Evolutionary conservation across 2,329 filamentous ascomycete genomes (phyloP), one percentile per base, ranked within the genome.

Genomic region (Cadophora sp.): DNA sequence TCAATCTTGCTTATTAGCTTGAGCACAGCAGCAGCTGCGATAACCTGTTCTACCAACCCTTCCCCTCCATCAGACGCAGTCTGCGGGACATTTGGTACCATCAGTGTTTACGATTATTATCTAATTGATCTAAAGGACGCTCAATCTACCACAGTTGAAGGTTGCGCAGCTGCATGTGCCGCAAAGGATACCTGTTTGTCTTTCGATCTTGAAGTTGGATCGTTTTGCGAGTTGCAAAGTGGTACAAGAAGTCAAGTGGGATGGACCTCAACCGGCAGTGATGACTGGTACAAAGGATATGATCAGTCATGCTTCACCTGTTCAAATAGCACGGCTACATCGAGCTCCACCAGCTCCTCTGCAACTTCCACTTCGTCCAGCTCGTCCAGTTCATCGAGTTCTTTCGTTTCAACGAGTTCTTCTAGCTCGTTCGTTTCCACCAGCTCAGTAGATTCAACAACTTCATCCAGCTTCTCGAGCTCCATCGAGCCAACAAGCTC

Each of bases 281-380:
- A 43, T 24, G 9, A n/a, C 2, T 59, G 55, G 55, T 59, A 59
- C 34, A 22, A 16, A 26, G 55, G 55, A 59, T 59, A 59, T 31
- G 55, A 59, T 22, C 31, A 40, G 19, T 22, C 55, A 6, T 59
- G 55, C 34, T 59, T 59, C 12, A 59, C 55, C n/a, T 59, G 55
- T 16, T 11, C 9, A 7, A n/a, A 26, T 5, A 4, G 31, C 34
- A 26, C 55, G 19, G 16, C 55, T 37, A 24, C 55, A 43, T 59
- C 55, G n/a, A 59, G 55, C 31, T 4, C 31, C n/a, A 37, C 31
- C n/a, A 59, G 55, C n/a, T 59, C 55, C 9, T 40, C 55, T 6
- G 26, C 50, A 16, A 29, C 50, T 53, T 53, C 26, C 9, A 40
- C 22, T 14, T 59, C 55, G 11, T 59, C 55, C 55, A 43, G 55